A percentile compares a stretch with the other conserved stretches of the same genome.
Evolutionary conservation across 75 land plant species (phyloP).

Genomic region (Cunninghamia lanceolata): DNA sequence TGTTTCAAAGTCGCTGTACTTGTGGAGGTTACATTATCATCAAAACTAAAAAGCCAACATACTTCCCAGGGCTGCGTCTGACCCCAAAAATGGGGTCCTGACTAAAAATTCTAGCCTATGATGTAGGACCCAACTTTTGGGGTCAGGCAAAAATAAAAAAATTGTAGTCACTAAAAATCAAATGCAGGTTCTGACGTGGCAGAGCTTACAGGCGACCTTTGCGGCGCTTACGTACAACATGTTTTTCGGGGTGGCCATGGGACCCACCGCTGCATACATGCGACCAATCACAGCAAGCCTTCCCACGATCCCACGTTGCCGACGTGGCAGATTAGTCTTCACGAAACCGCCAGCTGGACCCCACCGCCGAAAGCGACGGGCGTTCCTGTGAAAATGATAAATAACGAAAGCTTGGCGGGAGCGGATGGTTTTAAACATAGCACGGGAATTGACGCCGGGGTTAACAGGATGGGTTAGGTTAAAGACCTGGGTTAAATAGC

Average conservation of each 20-base stretch:
- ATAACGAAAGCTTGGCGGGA: not conserved
- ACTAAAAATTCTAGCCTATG: too few relatives aligned
- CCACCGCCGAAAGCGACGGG: slow-evolving; percentile 1
- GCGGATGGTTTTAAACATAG: not conserved
- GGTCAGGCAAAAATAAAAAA: too few relatives aligned
- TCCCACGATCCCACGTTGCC: not conserved
- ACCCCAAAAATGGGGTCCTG: too few relatives aligned
- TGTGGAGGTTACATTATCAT: not conserved
- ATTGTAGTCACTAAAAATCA: too few relatives aligned
- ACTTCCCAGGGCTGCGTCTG: too few relatives aligned
- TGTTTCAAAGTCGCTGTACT: not conserved
- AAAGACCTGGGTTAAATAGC: too few relatives aligned
- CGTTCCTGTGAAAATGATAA: not conserved
- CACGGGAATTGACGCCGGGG: not conserved
- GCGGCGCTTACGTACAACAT: not conserved
- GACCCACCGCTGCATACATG: not conserved
- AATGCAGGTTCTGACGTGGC: not conserved
- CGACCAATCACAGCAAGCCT: not conserved
- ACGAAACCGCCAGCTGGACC: not conserved
- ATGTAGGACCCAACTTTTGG: too few relatives aligned
- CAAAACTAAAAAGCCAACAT: not conserved
- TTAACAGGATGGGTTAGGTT: not conserved
- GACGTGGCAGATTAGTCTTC: not conserved
- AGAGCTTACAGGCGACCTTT: not conserved
- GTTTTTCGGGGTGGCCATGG: not conserved